A percentile compares a stretch with the other conserved stretches of the same genome.
Conservation (phyloP, 805 yeast species). For the Suhomyces sp. region DNA sequence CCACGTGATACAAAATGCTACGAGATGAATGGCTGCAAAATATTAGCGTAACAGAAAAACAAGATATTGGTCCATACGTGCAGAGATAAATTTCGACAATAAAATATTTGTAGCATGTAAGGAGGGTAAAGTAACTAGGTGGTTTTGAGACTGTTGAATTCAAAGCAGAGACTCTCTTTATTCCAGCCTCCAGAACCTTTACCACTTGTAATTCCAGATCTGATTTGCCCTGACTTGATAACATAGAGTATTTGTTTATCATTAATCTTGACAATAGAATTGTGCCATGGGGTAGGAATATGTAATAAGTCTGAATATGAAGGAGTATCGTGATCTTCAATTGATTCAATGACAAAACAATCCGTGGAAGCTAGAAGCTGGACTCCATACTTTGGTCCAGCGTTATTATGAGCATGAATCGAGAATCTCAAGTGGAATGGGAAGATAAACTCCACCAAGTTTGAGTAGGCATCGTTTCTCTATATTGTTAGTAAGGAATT, state of each 20-base stretch:
- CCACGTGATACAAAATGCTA: background rate
- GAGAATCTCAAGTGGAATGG: slow-evolving; percentile 60
- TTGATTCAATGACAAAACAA: slow-evolving; percentile 46
- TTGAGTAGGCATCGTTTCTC: slow-evolving; percentile 63
- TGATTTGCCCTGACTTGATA: slow-evolving; percentile 18
- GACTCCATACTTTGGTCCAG: slow-evolving; percentile 61
- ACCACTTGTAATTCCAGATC: slow-evolving; percentile 6
- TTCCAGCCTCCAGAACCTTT: slow-evolving; percentile 26
- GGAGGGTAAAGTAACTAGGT: background rate
- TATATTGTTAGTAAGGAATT: slow-evolving; percentile 9
- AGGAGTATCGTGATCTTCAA: slow-evolving; percentile 41
- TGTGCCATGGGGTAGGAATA: slow-evolving; percentile 69
- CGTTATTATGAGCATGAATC: slow-evolving; percentile 58
- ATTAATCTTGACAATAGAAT: slow-evolving; percentile 45
- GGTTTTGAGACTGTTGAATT: slow-evolving; percentile 6
- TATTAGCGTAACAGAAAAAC: background rate
- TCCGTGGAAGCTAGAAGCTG: slow-evolving; percentile 40
- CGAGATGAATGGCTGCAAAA: background rate
- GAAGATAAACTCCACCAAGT: slow-evolving; percentile 55
- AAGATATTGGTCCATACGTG: background rate
- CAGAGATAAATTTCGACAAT: background rate
- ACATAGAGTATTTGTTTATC: slow-evolving; percentile 27
- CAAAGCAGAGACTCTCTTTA: slow-evolving; percentile 9
- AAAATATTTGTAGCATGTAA: background rate
- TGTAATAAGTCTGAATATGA: slow-evolving; percentile 52